Percentiles rank a stretch among this genome's conserved stretches.
These are phyloP conservation scores for Vaccinium darrowii DNA, from an alignment of 148 eudicot species.

Conservation along the genomic window DNA sequence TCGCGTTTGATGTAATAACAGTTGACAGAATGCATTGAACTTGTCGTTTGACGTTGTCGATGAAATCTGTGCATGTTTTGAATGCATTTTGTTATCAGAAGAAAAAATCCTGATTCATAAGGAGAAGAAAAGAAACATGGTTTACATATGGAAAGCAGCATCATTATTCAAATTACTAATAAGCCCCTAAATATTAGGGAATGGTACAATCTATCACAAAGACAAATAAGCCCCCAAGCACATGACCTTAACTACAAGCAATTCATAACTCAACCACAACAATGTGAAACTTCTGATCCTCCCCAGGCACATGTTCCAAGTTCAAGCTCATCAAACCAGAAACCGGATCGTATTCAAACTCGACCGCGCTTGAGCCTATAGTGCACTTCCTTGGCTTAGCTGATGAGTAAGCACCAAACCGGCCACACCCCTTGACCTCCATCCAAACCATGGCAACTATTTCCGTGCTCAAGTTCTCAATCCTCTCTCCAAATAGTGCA, in stretches of 20 bases:
- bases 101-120: not conserved
- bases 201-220: not conserved
- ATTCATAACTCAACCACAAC: slow-evolving; percentile 61
- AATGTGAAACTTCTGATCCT: slow-evolving; percentile 49
- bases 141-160: not conserved
- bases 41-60: not conserved
- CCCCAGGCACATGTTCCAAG: slow-evolving; percentile 64
- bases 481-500: not conserved
- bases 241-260: not conserved
- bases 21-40: not conserved
- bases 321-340: slow-evolving; percentile 60
- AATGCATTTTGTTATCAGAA: not conserved
- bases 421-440: slow-evolving; percentile 84
- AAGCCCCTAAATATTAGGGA: not conserved
- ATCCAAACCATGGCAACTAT: slow-evolving; percentile 41
- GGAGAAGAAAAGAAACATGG: not conserved
- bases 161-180: slow-evolving; percentile 4
- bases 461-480: slow-evolving; percentile 31
- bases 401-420: slow-evolving; percentile 76
- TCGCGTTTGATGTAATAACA: not conserved
- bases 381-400: slow-evolving; percentile 65
- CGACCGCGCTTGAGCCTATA: slow-evolving; percentile 46
- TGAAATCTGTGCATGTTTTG: not conserved
- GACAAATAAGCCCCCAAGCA: not conserved
- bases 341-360: slow-evolving; percentile 47